Percentiles rank a stretch among this genome's conserved stretches.
Evolutionary conservation across 2,329 filamentous ascomycete species (phyloP).

Genomic region (Aspergillus spinulosporus): DNA sequence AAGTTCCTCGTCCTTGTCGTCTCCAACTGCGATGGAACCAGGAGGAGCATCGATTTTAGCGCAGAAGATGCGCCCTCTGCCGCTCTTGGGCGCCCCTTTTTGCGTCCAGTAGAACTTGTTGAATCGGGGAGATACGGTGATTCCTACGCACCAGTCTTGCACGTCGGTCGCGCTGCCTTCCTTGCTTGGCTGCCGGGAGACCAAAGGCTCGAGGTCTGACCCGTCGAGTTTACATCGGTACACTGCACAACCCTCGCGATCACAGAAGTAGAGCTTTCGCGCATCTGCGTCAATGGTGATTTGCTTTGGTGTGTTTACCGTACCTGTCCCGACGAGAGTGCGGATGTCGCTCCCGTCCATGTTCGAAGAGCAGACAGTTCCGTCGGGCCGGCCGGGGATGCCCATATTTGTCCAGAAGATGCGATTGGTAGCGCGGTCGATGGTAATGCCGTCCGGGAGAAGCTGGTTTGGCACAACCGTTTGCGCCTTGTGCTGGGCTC

Average conservation of each 20-base stretch:
- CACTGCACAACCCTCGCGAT: conserved; percentile 46
- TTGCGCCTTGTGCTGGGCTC: conserved; percentile 10
- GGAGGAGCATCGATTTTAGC: conserved; percentile 47
- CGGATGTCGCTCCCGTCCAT: conserved; percentile 51
- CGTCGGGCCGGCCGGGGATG: conserved; percentile 38
- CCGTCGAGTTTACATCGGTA: conserved; percentile 41
- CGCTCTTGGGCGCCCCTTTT: conserved; percentile 56
- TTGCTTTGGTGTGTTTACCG: conserved; percentile 53
- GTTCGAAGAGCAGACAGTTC: conserved; percentile 45
- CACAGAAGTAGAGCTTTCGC: conserved; percentile 43
- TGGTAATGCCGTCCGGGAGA: conserved; percentile 51
- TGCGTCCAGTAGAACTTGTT: conserved; percentile 62
- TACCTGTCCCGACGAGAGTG: conserved; percentile 47
- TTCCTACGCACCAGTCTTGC: conserved; percentile 57
- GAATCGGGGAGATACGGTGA: conserved; percentile 47
- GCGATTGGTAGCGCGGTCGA: conserved; percentile 34
- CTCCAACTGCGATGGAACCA: conserved; percentile 33
- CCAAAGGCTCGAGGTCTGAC: conserved; percentile 36
- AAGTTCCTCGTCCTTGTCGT: conserved; percentile 46
- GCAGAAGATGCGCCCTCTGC: conserved; percentile 55
- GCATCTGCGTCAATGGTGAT: conserved; percentile 31
- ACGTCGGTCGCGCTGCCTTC: background rate
- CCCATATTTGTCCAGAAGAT: conserved; percentile 58
- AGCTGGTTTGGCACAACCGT: conserved; percentile 19
- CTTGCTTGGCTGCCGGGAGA: conserved; percentile 21